Percentiles rank a stretch among this genome's conserved stretches.
Evolutionary conservation across 2,329 filamentous ascomycete genomes (phyloP).

Genomic region (Gaeumannomyces sp.): DNA sequence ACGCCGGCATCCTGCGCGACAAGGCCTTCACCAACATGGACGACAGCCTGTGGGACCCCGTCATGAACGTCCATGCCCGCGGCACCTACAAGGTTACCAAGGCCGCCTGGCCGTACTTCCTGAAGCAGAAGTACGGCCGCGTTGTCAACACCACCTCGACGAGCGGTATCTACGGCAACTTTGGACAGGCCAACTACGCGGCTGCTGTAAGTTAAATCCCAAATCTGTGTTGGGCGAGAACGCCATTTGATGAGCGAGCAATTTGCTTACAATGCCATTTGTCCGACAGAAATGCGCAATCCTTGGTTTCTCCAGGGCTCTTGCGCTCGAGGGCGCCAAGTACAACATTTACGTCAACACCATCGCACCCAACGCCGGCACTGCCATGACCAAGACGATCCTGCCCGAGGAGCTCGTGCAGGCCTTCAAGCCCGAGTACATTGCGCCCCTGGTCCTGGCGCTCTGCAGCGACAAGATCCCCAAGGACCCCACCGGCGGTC

Average conservation of each 20-base stretch:
- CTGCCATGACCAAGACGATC: slow-evolving; percentile 87
- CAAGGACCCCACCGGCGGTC: slow-evolving; percentile 71
- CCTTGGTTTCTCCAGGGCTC: slow-evolving; percentile 86
- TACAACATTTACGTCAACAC: slow-evolving; percentile 99
- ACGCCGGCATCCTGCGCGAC: slow-evolving; percentile 94
- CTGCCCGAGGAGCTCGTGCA: slow-evolving; percentile 97
- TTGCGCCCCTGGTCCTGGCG: slow-evolving; percentile 84
- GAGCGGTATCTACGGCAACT: slow-evolving; percentile 97
- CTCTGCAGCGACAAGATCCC: slow-evolving; percentile 83
- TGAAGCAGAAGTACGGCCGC: slow-evolving; percentile 98
- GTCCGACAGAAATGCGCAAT: slow-evolving; percentile 72
- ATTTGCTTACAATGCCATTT: slow-evolving; percentile 17
- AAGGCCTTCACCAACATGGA: slow-evolving; percentile 99
- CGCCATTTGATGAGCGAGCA: slow-evolving; percentile 10
- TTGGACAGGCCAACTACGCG: slow-evolving; percentile 96
- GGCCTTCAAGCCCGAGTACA: slow-evolving; percentile 98
- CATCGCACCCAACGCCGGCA: slow-evolving; percentile 95
- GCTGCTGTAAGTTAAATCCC: slow-evolving; percentile 60
- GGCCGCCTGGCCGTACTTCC: slow-evolving; percentile 94
- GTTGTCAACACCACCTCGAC: slow-evolving; percentile 96
- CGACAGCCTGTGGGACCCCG: slow-evolving; percentile 85
- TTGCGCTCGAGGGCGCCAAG: slow-evolving; percentile 89
- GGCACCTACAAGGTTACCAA: slow-evolving; percentile 97
- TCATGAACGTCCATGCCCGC: slow-evolving; percentile 85
- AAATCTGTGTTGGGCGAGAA: background rate